Base-by-base conservation (phyloP, 495 filamentous ascomycete genomes). In the Xylaria curta region DNA sequence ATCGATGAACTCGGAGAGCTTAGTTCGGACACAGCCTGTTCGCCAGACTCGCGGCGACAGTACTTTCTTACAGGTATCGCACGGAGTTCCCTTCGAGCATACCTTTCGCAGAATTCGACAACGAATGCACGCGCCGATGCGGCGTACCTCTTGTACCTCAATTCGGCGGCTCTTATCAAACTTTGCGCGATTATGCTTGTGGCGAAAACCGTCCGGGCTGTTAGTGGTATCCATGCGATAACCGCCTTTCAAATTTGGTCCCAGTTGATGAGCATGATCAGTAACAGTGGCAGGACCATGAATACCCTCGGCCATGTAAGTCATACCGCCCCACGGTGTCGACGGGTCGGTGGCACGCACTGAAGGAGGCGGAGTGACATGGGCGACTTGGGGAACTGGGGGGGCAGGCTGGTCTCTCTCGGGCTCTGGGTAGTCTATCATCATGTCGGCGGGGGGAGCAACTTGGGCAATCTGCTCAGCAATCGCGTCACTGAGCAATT, bases 91-190 rank as follows among this genome's bases (percentile, higher is more conserved):
- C 17, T 88, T 88, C 4, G 92, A 95, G 76, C 94, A 97, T 1
- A 92, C 91, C 81, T 97, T 97, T 76, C 94, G 92, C 13, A 97
- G 83, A 83, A 97, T 94, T 3, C 92, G 88, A 81, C 94, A 97
- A 58, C 94, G 89, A 66, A 95, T 93, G 75, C 94, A 97, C 17
- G 94, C 94, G 26, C 94, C 94, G 33, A 89, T 86, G 75, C 93
- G 93, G 33, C 94, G 87, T 38, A 96, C 89, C 75, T 91, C 90
- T 75, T 94, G 91, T 4, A 97, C 93, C 78, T 97, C 91, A 75
- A 90, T 90, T 61, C 94, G 87, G 66, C 94, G 82, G 4, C 81
- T 82, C 8, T 89, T 85, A 51, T 88, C 86, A 76, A 96, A 97
- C 42, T 89, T 85, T 0, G 91, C 89, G 19, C 94, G 89, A 6